Percentiles rank a stretch among this genome's conserved stretches.
These are phyloP conservation scores for Rosa multiflora DNA, from an alignment of 306 rosid species.

Conservation along the genomic window DNA sequence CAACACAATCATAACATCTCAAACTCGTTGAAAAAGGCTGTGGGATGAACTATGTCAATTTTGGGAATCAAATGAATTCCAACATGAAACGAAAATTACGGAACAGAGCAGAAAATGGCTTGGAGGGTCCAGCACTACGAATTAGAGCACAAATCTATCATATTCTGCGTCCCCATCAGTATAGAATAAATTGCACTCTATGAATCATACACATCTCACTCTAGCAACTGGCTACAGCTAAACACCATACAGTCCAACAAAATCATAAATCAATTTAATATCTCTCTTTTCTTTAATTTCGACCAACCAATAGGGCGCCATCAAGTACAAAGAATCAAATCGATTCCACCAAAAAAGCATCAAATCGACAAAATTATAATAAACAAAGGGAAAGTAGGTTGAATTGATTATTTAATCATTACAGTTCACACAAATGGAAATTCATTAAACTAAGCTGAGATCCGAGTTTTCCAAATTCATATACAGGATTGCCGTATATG, in stretches of 20 bases:
- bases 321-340: not conserved
- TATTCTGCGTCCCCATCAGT: constrained; percentile 5
- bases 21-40: not conserved
- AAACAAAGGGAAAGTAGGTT: not conserved
- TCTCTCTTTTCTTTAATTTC: not conserved
- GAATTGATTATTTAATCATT: not conserved
- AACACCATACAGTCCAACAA: not conserved
- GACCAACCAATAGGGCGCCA: not conserved
- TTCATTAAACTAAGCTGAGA: not conserved
- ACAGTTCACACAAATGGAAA: not conserved
- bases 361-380: not conserved
- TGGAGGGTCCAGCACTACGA: constrained; percentile 1
- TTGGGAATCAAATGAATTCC: not conserved
- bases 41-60: not conserved
- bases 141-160: not conserved
- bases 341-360: not conserved
- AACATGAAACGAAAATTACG: not conserved
- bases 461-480: not conserved
- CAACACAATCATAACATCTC: not conserved
- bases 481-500: not conserved
- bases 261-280: not conserved
- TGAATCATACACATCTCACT: not conserved
- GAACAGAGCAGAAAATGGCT: not conserved
- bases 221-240: constrained; percentile 16
- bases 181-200: not conserved